Evolutionary conservation across 768 basidiomycete genomes (phyloP).

Genomic region (Cystoderma amianthinum): DNA sequence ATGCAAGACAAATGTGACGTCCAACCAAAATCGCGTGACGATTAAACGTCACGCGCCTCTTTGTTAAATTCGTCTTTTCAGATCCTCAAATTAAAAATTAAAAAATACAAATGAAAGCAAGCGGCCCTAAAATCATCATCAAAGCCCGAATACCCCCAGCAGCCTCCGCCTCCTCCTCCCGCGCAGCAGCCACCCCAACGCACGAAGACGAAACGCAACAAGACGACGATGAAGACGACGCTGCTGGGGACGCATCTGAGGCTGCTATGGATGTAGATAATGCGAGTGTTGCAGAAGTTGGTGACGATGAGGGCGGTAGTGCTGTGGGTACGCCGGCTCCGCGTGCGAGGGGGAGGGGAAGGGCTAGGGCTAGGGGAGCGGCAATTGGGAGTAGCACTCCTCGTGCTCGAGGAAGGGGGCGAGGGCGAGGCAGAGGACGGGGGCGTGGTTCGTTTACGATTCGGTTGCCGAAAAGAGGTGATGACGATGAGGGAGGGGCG

Average conservation of each 20-base stretch:
- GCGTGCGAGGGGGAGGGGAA: constrained; percentile 33
- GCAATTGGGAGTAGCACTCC: constrained; percentile 11
- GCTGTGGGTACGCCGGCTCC: constrained; percentile 23
- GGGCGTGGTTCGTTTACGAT: constrained; percentile 21
- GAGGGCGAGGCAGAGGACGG: constrained; percentile 30
- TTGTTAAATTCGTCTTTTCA: no score
- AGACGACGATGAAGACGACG: constrained; percentile 20
- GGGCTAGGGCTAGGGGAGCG: constrained; percentile 20
- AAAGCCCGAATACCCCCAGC: constrained; percentile 27
- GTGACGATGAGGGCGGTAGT: constrained; percentile 17
- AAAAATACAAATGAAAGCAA: constrained; percentile 1
- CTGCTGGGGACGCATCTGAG: constrained; percentile 22
- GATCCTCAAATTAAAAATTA: not conserved
- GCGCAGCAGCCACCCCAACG: constrained; percentile 12
- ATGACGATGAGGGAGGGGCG: constrained; percentile 18
- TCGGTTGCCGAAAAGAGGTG: constrained; percentile 26
- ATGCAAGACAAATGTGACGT: no score
- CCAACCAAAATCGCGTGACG: no score
- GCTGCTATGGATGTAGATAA: constrained; percentile 29
- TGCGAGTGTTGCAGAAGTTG: constrained; percentile 21
- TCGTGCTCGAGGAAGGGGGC: constrained; percentile 19
- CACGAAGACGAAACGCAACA: constrained; percentile 12
- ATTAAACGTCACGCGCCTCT: no score
- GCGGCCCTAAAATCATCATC: constrained; percentile 43
- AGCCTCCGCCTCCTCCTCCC: constrained; percentile 12